Percentiles rank a stretch among this genome's conserved stretches.
Evolutionary conservation across 2,329 filamentous ascomycete species (phyloP).

Genomic region (Fusarium sp.): DNA sequence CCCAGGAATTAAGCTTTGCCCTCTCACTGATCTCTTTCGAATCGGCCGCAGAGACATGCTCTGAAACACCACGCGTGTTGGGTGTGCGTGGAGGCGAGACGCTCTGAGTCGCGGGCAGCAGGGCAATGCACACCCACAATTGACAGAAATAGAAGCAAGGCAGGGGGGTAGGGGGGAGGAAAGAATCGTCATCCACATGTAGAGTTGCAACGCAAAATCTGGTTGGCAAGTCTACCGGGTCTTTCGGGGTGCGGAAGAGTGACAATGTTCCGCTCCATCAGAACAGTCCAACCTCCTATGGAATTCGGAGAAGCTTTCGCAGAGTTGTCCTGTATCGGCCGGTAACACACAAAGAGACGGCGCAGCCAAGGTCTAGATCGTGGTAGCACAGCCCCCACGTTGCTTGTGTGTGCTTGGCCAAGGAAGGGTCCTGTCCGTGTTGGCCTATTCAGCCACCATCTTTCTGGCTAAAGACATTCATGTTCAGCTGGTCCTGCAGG

Average conservation of each 20-base stretch:
- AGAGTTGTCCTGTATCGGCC: background rate
- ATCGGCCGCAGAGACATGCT: slow-evolving; percentile 16
- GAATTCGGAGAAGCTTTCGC: background rate
- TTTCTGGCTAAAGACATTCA: slow-evolving; percentile 9
- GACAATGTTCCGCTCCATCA: background rate
- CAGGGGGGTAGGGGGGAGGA: background rate
- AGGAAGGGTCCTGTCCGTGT: slow-evolving; percentile 29
- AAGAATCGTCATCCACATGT: background rate
- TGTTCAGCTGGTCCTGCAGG: slow-evolving; percentile 15
- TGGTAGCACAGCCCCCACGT: slow-evolving; percentile 23
- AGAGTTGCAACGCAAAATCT: background rate
- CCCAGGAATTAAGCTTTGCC: slow-evolving; percentile 1
- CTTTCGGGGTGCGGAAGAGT: background rate
- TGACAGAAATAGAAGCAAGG: slow-evolving; percentile 28
- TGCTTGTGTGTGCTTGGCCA: slow-evolving; percentile 1
- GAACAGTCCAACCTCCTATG: slow-evolving; percentile 10
- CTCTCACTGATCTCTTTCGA: background rate
- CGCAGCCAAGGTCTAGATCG: slow-evolving; percentile 25
- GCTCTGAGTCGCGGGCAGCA: slow-evolving; percentile 27
- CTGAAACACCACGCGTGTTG: slow-evolving; percentile 31
- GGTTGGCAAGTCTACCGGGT: slow-evolving; percentile 6
- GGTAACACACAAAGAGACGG: slow-evolving; percentile 8
- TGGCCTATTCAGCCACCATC: slow-evolving; percentile 33
- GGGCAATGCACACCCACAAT: slow-evolving; percentile 10
- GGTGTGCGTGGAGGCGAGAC: slow-evolving; percentile 22